Evolutionary conservation across 2,329 filamentous ascomycete genomes (phyloP), one percentile per base, ranked within the genome.

Genomic region (Colletotrichum tabaci): DNA sequence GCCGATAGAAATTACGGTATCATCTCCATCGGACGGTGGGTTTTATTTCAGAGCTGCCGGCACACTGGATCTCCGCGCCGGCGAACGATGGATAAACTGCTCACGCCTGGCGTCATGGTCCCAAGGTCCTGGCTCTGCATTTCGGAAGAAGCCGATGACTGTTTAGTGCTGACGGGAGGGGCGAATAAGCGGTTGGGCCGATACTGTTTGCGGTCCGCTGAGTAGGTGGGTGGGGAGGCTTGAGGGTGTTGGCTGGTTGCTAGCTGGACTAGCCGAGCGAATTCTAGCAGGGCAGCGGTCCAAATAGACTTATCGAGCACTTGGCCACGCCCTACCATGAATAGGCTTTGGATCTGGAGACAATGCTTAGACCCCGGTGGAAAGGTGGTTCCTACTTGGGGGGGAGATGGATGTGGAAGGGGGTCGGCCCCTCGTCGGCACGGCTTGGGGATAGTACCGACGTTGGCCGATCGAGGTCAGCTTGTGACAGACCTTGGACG

Each of bases 121-220:
- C 47, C 53, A 38, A 44, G 35, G 46, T 30, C n/a, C 35, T 68
- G 66, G 65, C 60, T 35, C 40, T 44, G 46, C n/a, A 15, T 26
- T 49, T 72, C 66, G 69, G 66, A 46, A 68, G 55, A 47, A 47
- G 26, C 65, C 65, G 69, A 68, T 10, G 13, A 60, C 26, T 44
- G 58, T 12, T 46, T 63, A 60, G 53, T 60, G 65, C 65, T 71
- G 52, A 64, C 47, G 23, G n/a, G 30, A 61, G 18, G 50, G 23
- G 50, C 23, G 42, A 70, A n/a, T 30, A 46, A 21, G 38, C 61
- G 16, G 35, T 66, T 66, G 46, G 40, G 16, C 35, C 23, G 61
- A 47, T 47, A 40, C 53, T 53, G 40, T 38, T 61, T 30, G 46
- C 46, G 55, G 21, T 26, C 26, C 26, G 47, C 47, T 50, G 12